These are phyloP conservation scores for Aspergillus ochraceoroseus DNA, from an alignment of 2,329 filamentous ascomycete species.

Conservation along the genomic window DNA sequence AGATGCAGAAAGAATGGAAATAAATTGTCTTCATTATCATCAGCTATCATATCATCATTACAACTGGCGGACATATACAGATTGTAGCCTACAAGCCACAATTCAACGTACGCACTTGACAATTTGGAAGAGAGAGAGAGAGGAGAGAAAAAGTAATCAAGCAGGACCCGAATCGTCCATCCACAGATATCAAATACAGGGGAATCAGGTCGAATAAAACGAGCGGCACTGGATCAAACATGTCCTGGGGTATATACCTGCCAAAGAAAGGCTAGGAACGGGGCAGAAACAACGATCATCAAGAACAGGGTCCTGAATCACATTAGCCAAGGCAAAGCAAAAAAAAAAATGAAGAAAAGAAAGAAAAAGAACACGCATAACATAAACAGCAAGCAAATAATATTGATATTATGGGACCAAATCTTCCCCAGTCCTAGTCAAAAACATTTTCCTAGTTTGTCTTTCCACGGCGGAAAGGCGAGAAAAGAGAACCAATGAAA, in stretches of 20 bases:
- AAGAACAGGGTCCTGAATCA: conserved; percentile 32
- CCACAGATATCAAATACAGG: conserved; percentile 34
- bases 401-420: conserved; percentile 5
- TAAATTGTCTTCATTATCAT: conserved; percentile 19
- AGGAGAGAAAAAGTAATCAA: conserved; percentile 21
- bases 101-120: conserved; percentile 5
- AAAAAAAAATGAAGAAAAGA: conserved; percentile 16
- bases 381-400: conserved; percentile 1
- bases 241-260: conserved; percentile 26
- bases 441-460: conserved; percentile 30
- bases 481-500: conserved; percentile 40
- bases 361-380: not conserved
- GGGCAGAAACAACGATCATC: conserved; percentile 29
- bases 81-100: not conserved
- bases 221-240: conserved; percentile 20
- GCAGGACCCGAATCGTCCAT: conserved; percentile 11
- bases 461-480: conserved; percentile 37
- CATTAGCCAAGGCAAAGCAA: conserved; percentile 27
- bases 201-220: conserved; percentile 30
- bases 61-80: conserved; percentile 8
- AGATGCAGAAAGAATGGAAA: not conserved
- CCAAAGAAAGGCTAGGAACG: conserved; percentile 31
- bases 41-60: conserved; percentile 19
- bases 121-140: conserved; percentile 19
- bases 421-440: too few species aligned